These are phyloP conservation scores for Alloteropsis angusta DNA, from an alignment of 202 grass and related monocot genomes.

Conservation along the genomic window DNA sequence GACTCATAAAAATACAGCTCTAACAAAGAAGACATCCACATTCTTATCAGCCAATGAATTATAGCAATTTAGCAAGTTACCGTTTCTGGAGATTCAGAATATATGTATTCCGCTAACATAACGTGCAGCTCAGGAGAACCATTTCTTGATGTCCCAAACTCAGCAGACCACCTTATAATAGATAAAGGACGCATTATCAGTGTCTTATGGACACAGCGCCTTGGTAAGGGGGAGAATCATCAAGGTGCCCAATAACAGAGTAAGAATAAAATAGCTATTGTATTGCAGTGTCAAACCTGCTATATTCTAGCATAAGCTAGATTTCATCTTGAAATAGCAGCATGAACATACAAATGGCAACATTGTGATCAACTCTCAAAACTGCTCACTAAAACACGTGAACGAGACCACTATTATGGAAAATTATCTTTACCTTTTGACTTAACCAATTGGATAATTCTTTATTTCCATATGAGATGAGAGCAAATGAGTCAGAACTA, in stretches of 20 bases:
- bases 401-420: not conserved
- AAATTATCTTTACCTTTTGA: not conserved
- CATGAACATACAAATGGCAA: conserved; percentile 1
- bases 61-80: conserved; percentile 47
- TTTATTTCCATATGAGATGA: not conserved
- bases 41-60: conserved; percentile 15
- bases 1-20: not conserved
- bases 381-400: not conserved
- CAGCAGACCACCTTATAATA: conserved; percentile 80
- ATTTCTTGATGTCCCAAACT: conserved; percentile 67
- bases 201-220: not conserved
- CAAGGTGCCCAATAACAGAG: conserved; percentile 2
- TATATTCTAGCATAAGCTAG: not conserved
- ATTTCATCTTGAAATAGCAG: not conserved
- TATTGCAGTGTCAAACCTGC: not conserved
- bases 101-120: conserved; percentile 94
- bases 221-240: conserved; percentile 1
- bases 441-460: not conserved
- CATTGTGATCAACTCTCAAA: not conserved
- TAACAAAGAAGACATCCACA: conserved; percentile 12
- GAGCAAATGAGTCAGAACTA: conserved; percentile 9
- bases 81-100: conserved; percentile 86
- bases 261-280: not conserved
- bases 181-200: conserved; percentile 12
- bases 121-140: conserved; percentile 82